Evolutionary conservation across 805 yeast species (phyloP), one percentile per base, ranked within the genome.

Genomic region (Candida pseudofarinosa): DNA sequence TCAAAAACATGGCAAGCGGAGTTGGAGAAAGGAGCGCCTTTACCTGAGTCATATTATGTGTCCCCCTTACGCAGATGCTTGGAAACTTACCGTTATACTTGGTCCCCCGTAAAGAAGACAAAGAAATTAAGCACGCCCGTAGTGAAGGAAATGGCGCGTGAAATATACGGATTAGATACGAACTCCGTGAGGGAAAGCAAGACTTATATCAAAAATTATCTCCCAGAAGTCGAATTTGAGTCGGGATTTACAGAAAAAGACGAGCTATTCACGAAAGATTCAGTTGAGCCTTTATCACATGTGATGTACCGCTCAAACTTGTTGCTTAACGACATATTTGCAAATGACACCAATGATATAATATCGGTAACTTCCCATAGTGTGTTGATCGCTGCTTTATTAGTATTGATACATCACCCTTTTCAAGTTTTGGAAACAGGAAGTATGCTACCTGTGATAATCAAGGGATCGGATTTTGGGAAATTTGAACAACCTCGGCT

Each of bases 121-220:
- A 13, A 8, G 10, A 18, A 23, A 13, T n/a, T 16, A 8, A 2
- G 15, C 15, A 4, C 30, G 7, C 64, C 67, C 1, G 32, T 48
- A 5, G 56, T 63, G 16, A 61, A 57, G 39, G 69, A 63, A 40
- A 32, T 40, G 32, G 56, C 60, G 1, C 45, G 70, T 35, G 70
- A 64, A 43, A 58, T 62, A 4, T 64, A 62, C 42, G 70, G 70
- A 1, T 54, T 63, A 15, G 59, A 60, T 3, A 60, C 67, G 2
- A 53, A 51, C 17, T 60, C 66, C 38, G 46, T 56, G 45, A 51
- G 67, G 35, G 68, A 63, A 42, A 31, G 45, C 33, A 49, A 51
- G 30, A 32, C 47, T 3, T 62, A 54, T 33, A 56, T 64, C 23
- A 35, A 39, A 4, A 36, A 43, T 7, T 26, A 48, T 32, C 62